These are phyloP conservation scores for Fusarium mexicanum DNA, from an alignment of 2,329 filamentous ascomycete species.

Conservation along the genomic window DNA sequence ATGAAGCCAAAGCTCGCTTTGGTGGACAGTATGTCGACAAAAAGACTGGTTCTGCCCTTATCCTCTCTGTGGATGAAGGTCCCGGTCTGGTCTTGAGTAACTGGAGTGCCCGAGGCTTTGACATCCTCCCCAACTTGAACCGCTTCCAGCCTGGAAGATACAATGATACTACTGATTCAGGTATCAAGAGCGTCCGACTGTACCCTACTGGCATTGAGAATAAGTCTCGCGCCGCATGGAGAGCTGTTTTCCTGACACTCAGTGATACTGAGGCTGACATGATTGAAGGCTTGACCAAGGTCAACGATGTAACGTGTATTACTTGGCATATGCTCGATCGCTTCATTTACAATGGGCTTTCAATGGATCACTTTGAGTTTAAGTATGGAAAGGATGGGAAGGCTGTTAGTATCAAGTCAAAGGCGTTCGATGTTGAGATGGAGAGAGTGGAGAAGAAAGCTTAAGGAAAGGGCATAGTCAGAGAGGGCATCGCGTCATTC, in stretches of 20 bases:
- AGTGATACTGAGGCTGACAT: background rate
- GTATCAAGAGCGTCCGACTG: background rate
- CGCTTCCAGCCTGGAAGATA: background rate
- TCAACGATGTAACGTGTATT: slow-evolving; percentile 1
- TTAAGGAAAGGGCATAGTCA: background rate
- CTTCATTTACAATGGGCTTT: background rate
- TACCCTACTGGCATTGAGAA: background rate
- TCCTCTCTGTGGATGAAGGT: background rate
- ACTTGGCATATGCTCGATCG: slow-evolving; percentile 6
- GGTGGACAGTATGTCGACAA: background rate
- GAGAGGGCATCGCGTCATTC: rapidly evolving
- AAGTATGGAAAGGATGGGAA: background rate
- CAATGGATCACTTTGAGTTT: slow-evolving; percentile 14
- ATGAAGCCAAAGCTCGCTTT: background rate
- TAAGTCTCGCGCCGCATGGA: background rate
- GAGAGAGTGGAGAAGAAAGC: background rate
- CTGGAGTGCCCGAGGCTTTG: background rate
- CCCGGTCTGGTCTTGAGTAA: background rate
- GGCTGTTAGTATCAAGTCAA: background rate
- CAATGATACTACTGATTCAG: background rate
- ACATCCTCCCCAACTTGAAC: background rate
- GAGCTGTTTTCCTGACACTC: background rate
- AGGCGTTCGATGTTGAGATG: slow-evolving; percentile 1
- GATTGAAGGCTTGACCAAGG: background rate
- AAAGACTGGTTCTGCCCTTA: background rate